Conservation (phyloP, 306 rosid genomes). For the Sesbania bispinosa region DNA sequence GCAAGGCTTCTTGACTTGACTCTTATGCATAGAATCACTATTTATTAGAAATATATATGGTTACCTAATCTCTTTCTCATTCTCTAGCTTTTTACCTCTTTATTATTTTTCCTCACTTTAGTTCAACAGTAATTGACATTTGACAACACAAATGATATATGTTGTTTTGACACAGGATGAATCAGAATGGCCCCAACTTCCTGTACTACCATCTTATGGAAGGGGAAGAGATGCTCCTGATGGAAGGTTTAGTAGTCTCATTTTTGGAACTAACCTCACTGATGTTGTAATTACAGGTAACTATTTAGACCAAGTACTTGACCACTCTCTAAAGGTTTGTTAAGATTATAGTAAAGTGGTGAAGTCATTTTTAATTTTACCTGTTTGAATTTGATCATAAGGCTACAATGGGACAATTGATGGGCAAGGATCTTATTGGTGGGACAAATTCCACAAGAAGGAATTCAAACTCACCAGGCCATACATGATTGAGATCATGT, state of each 20-base stretch:
- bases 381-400: background rate
- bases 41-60: too few species aligned
- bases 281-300: slow-evolving; percentile 78
- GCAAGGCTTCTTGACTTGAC: too few species aligned
- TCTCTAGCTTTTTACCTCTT: too few species aligned
- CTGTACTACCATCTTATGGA: slow-evolving; percentile 62
- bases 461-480: slow-evolving; percentile 51
- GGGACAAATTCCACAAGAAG: slow-evolving; percentile 41
- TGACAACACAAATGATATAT: too few species aligned
- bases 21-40: too few species aligned
- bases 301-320: background rate
- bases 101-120: background rate
- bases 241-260: slow-evolving; percentile 62
- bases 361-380: background rate
- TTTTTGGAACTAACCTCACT: slow-evolving; percentile 71
- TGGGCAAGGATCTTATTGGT: slow-evolving; percentile 70
- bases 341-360: background rate
- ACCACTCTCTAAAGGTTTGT: background rate
- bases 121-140: background rate
- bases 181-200: slow-evolving; percentile 56
- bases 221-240: slow-evolving; percentile 58
- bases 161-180: slow-evolving; percentile 51
- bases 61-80: too few species aligned
- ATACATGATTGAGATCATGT: slow-evolving; percentile 61
- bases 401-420: slow-evolving; percentile 76